phyloP scores from a whole-genome alignment of 768 basidiomycete genomes.

The Gloeopeniophorella convolvens region DNA sequence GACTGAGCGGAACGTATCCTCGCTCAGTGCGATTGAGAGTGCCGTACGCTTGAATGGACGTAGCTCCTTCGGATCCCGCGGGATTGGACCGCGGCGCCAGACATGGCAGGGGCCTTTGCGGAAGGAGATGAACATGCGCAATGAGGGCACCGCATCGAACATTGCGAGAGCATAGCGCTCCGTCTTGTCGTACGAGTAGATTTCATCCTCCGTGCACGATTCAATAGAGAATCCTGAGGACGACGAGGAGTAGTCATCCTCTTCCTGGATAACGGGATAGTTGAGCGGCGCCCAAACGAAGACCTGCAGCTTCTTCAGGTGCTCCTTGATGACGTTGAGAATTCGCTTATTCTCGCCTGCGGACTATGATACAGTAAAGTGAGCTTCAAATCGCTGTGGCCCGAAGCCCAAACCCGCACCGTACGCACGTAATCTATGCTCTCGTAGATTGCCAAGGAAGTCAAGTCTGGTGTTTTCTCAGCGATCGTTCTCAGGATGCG shows the following conservation, averaged over 20 bases:
- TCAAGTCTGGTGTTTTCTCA: conserved; percentile 9
- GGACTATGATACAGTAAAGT: background rate
- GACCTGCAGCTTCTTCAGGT: conserved; percentile 12
- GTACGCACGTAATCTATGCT: conserved; percentile 14
- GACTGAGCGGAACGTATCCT: conserved; percentile 11
- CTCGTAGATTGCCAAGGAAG: conserved; percentile 15
- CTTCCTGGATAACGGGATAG: background rate
- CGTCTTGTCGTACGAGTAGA: conserved; percentile 11
- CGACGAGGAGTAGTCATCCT: conserved; percentile 2
- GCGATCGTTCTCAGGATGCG: conserved; percentile 9
- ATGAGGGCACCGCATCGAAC: conserved; percentile 10
- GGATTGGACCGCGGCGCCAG: conserved; percentile 3
- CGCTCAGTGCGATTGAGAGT: background rate
- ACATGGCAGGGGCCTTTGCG: conserved; percentile 10
- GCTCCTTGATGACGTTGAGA: conserved; percentile 6
- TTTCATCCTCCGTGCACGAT: conserved; percentile 12
- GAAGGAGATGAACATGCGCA: conserved; percentile 17
- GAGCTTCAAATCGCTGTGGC: too few species aligned
- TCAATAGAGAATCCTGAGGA: conserved; percentile 15
- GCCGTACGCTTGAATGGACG: conserved; percentile 4
- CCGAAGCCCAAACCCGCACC: background rate
- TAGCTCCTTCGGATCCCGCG: background rate
- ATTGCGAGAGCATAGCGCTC: conserved; percentile 13
- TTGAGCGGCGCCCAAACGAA: conserved; percentile 17
- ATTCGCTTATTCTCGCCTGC: conserved; percentile 17